phyloP scores from a whole-genome alignment of 805 yeast species.

The Kregervanrija fluxuum region DNA sequence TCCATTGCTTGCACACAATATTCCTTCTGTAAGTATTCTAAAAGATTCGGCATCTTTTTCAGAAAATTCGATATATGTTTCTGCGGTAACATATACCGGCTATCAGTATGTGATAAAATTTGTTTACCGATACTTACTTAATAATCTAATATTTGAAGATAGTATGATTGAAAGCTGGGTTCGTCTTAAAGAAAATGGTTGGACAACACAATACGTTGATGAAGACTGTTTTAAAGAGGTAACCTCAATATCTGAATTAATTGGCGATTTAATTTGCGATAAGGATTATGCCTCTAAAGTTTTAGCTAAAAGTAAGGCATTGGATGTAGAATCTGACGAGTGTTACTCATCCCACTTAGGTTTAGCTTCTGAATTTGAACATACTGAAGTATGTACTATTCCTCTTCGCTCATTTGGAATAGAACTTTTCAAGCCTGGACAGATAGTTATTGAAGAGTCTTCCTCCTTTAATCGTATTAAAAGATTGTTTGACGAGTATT shows the following conservation, averaged over 20 bases:
- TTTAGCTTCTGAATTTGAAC: slow-evolving; percentile 27
- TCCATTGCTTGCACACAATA: slow-evolving; percentile 43
- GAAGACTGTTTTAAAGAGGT: slow-evolving; percentile 42
- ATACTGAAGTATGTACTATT: slow-evolving; percentile 20
- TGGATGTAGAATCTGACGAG: slow-evolving; percentile 35
- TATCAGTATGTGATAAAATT: slow-evolving; percentile 37
- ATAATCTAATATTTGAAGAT: neutral
- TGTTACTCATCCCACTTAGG: slow-evolving; percentile 34
- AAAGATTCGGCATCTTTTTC: slow-evolving; percentile 4
- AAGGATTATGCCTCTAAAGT: slow-evolving; percentile 29
- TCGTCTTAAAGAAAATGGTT: slow-evolving; percentile 42
- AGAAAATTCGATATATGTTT: slow-evolving; percentile 22
- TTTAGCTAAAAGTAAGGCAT: slow-evolving; percentile 32
- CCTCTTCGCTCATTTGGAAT: slow-evolving; percentile 13
- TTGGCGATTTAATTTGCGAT: slow-evolving; percentile 36
- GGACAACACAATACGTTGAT: slow-evolving; percentile 43
- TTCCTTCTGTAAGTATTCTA: slow-evolving; percentile 43
- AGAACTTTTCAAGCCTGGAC: too few relatives aligned
- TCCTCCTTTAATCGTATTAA: slow-evolving; percentile 17
- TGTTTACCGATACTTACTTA: slow-evolving; percentile 3
- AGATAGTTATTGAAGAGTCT: neutral
- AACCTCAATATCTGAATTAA: slow-evolving; percentile 35
- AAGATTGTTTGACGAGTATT: slow-evolving; percentile 25
- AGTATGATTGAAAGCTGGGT: slow-evolving; percentile 9
- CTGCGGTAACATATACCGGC: slow-evolving; percentile 37